Percentiles rank a stretch among this genome's conserved stretches.
Evolutionary conservation across 768 basidiomycete genomes (phyloP).

Genomic region (Podaxis sp.): DNA sequence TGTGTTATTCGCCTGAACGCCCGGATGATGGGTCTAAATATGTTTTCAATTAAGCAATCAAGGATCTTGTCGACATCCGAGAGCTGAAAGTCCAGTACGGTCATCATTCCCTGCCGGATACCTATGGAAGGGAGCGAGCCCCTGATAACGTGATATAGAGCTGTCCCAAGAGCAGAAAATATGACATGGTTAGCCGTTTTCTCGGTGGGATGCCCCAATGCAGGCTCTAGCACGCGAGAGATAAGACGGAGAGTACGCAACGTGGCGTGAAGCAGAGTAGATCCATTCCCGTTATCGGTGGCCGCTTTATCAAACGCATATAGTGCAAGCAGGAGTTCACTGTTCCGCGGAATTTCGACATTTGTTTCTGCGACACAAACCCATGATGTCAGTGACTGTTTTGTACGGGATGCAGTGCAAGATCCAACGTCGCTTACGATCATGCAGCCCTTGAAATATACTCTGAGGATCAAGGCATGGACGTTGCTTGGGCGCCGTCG

Average conservation of each 20-base stretch:
- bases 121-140: neutral
- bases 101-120: neutral
- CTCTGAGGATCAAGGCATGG: neutral
- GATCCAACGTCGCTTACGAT: slow-evolving; percentile 2
- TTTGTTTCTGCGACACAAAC: neutral
- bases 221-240: neutral
- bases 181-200: neutral
- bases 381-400: neutral
- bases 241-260: neutral
- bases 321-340: slow-evolving; percentile 2
- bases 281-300: neutral
- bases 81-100: neutral
- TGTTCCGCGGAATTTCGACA: neutral
- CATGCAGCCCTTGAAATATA: neutral
- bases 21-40: slow-evolving; percentile 3
- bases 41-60: slow-evolving; percentile 5
- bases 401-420: neutral
- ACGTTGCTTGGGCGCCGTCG: neutral
- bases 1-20: neutral
- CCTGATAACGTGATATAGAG: neutral
- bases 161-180: neutral
- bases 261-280: slow-evolving; percentile 7
- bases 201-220: neutral
- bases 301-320: slow-evolving; percentile 1
- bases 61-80: slow-evolving; percentile 2